Base-by-base conservation (phyloP, 148 eudicot species). In the Chenopodium berlandieri region DNA sequence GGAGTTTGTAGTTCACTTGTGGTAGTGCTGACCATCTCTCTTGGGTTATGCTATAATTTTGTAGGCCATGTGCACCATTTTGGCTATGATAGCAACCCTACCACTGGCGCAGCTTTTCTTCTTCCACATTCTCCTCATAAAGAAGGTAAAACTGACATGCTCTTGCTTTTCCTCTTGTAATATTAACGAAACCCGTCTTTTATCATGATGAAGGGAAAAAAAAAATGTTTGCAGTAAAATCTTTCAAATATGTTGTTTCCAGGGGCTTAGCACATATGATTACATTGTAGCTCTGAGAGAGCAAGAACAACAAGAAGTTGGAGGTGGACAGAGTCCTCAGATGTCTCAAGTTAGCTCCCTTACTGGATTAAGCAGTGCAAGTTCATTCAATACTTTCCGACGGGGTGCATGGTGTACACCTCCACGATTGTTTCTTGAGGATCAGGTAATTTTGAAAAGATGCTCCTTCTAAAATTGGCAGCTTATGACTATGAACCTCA, bases 221-320 rank as follows among this genome's bases (percentile, higher is more conserved):
- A 67, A 30, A 7, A 73, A 58, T 0, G 19, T 48, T 30, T 30
- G 71, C n/a, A 75, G 2, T 32, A 63, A 14, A 34, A 66, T 22
- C 19, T 23, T 46, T 23, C 12, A 16, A 40, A 67, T 19, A 60
- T 50, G 37, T n/a, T 23, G 54, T 77, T 52, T 76, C 32, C 82
- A 97, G 99, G 99, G 99, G 60, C 90, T 97, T 34, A 97, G 95
- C 90, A 97, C 99, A 52, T 97, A 97, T 78, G 99, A 97, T 87
- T 97, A 97, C 84, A 97, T 97, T 27, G 94, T 97, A 83, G 99
- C 99, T 76, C 86, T 97, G 77, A 90, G 99, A 81, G 99, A 97
- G 77, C 99, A 97, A 84, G 99, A 97, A 71, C 97, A 95, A 81
- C 92, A 89, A 87, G 98, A 87, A 79, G 88, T 78, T 62, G 98